Percentiles rank a stretch among this genome's conserved stretches.
Evolutionary conservation across 305 asterid genomes (phyloP).

Genomic region (Solanum hybrid): DNA sequence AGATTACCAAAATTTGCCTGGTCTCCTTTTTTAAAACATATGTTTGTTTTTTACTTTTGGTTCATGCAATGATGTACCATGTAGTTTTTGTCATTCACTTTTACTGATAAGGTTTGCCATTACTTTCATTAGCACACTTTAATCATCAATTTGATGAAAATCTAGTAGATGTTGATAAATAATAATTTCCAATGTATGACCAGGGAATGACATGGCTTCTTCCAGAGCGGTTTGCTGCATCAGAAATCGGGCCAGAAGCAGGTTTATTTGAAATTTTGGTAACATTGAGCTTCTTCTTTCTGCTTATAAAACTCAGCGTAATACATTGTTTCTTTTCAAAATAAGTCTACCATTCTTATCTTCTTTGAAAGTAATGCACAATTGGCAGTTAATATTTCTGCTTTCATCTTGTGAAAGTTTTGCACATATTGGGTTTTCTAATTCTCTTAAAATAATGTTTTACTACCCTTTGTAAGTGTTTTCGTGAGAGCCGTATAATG

Average conservation of each 20-base stretch:
- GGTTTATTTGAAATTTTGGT: slow-evolving; percentile 92
- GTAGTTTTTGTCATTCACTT: not conserved
- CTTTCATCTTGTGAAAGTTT: not conserved
- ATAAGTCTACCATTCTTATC: not conserved
- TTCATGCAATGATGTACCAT: not conserved
- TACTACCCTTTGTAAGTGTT: not conserved
- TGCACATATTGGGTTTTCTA: not conserved
- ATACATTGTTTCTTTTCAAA: not conserved
- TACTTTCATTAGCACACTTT: not conserved
- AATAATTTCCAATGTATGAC: slow-evolving; percentile 7
- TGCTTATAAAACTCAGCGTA: slow-evolving; percentile 9
- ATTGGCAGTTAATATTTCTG: slow-evolving; percentile 1
- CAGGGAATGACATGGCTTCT: slow-evolving; percentile 98
- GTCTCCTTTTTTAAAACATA: not conserved
- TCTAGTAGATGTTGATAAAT: not conserved
- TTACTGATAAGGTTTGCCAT: not conserved
- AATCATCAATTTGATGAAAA: not conserved
- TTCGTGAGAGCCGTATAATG: not conserved
- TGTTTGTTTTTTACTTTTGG: not conserved
- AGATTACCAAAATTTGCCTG: not conserved
- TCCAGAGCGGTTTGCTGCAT: slow-evolving; percentile 88
- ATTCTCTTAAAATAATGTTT: not conserved
- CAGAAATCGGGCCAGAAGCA: slow-evolving; percentile 99
- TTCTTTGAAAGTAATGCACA: not conserved
- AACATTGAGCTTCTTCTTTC: slow-evolving; percentile 60